phyloP scores from a whole-genome alignment of 164 flowering plant species.

The Kingdonia uniflora region DNA sequence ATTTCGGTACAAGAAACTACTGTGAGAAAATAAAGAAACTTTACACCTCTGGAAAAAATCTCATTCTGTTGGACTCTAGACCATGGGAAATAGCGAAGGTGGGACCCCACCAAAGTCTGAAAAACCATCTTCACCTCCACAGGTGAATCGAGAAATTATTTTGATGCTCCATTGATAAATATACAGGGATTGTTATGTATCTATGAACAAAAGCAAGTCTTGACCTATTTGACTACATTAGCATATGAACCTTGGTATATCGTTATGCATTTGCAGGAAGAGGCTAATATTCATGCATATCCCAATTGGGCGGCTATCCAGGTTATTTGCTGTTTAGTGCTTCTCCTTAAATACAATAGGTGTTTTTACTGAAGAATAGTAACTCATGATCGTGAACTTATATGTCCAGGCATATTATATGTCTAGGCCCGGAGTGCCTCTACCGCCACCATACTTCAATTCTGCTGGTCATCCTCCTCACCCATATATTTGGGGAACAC shows the following conservation, averaged over 20 bases:
- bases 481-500: slow-evolving; percentile 86
- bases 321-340: slow-evolving; percentile 20
- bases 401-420: slow-evolving; percentile 32
- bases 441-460: slow-evolving; percentile 39
- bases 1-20: too few species aligned
- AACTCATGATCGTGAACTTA: background rate
- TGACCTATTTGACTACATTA: too few species aligned
- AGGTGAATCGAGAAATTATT: too few species aligned
- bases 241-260: slow-evolving; percentile 5
- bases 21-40: too few species aligned
- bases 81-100: too few species aligned
- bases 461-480: slow-evolving; percentile 79
- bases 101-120: too few species aligned
- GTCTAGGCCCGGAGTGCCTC: slow-evolving; percentile 20
- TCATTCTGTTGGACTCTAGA: too few species aligned
- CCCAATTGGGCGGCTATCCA: slow-evolving; percentile 76
- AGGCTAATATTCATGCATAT: slow-evolving; percentile 34
- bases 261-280: slow-evolving; percentile 47
- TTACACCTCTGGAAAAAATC: too few species aligned
- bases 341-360: background rate
- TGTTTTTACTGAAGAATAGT: background rate
- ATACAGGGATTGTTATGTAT: too few species aligned
- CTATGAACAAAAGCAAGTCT: too few species aligned
- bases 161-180: too few species aligned
- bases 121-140: too few species aligned